Conservation (phyloP, 2,329 filamentous ascomycete species). For the Paracoccidioides lutzii region DNA sequence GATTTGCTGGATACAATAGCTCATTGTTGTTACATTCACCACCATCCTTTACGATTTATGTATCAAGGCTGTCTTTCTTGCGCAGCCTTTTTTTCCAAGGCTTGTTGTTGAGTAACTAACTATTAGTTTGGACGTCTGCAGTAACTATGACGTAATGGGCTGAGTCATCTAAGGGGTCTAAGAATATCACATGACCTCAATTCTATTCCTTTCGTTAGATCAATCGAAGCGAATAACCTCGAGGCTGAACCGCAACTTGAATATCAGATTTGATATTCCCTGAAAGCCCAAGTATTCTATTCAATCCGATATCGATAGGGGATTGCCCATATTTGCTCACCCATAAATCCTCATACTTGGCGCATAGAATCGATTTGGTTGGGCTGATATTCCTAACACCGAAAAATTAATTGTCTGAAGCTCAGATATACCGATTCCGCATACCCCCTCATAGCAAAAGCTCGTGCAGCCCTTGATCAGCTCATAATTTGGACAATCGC, state of each 20-base stretch:
- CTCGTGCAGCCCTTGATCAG: not conserved
- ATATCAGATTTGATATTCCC: not conserved
- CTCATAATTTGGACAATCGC: constrained; percentile 1
- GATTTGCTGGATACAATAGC: not conserved
- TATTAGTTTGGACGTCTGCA: no score
- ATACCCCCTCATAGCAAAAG: not conserved
- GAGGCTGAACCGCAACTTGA: not conserved
- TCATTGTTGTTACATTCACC: not conserved
- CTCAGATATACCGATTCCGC: not conserved
- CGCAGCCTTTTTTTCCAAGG: no score
- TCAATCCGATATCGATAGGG: not conserved
- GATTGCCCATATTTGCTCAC: not conserved
- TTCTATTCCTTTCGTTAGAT: not conserved
- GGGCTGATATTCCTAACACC: not conserved
- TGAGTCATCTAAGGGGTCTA: not conserved
- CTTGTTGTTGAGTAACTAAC: no score
- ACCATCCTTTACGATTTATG: not conserved
- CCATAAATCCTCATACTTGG: not conserved
- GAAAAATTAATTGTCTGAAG: not conserved
- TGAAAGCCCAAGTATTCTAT: not conserved
- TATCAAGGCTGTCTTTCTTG: not conserved
- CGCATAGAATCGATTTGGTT: not conserved
- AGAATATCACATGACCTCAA: not conserved
- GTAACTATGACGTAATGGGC: not conserved
- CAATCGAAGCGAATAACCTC: not conserved